Percentiles rank a stretch among this genome's conserved stretches.
Conservation (phyloP, 1,284 basidiomycete species). For the Ganoderma lucidum region DNA sequence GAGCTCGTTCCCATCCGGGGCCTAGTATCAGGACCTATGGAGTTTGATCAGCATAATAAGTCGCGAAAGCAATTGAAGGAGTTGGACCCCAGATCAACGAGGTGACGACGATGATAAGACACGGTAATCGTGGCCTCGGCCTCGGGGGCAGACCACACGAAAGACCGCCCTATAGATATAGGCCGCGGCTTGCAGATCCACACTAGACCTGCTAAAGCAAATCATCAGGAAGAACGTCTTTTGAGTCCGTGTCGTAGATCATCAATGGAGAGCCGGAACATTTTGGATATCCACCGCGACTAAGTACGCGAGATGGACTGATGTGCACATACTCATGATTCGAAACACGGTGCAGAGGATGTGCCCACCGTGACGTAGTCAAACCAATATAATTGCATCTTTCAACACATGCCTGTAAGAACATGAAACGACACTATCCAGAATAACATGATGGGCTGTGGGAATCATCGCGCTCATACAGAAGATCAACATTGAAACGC, state of each 20-base stretch:
- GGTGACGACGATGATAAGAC: neutral
- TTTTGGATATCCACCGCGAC: too few relatives aligned
- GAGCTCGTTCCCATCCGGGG: neutral
- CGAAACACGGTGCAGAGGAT: too few relatives aligned
- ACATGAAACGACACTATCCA: neutral
- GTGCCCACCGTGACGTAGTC: too few relatives aligned
- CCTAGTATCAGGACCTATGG: neutral
- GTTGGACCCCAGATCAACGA: neutral
- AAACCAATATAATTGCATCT: too few relatives aligned
- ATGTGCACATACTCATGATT: too few relatives aligned
- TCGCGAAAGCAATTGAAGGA: neutral
- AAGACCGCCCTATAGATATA: neutral
- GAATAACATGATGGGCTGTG: neutral
- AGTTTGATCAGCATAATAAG: neutral
- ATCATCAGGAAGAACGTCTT: neutral
- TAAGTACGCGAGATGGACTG: too few relatives aligned
- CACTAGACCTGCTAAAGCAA: neutral
- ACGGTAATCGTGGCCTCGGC: neutral
- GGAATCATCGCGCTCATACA: constrained; percentile 24
- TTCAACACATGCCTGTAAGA: too few relatives aligned
- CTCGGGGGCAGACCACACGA: neutral
- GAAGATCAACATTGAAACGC: constrained; percentile 21
- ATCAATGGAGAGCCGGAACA: neutral
- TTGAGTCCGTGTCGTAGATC: neutral
- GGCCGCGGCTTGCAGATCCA: neutral